Evolutionary conservation across 192 early-diverging fungal genomes (phyloP), one percentile per base, ranked within the genome.

Genomic region (Backusella mclennaniae): DNA sequence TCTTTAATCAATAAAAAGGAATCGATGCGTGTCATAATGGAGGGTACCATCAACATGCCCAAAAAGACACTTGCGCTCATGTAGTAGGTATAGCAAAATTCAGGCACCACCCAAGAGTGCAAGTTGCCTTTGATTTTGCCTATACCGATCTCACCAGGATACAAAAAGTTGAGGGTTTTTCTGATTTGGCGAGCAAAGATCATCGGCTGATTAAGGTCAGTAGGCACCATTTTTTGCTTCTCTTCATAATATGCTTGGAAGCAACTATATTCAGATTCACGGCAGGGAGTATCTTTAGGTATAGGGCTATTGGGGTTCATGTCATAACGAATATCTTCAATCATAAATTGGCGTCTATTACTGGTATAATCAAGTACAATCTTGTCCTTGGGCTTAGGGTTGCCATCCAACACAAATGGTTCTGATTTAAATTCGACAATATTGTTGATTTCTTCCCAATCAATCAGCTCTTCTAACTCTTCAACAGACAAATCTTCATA

Each of bases 11-110:
- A 75, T 26, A 95, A 73, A 1, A 90, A 75, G 0, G 90, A 83
- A 53, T 92, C 90, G 33, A 95, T 67, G 9, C 89, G 86, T 53
- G 80, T 76, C 42, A 92, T 83, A 4, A 93, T 81, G 7, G 93
- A 87, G 1, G 93, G 92, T 6, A 95, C 67, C 59, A 95, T 21
- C 53, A 85, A 77, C 0, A 79, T 69, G 7, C 82, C 78, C 15
- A 86, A 78, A 31, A 82, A 83, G 0, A 88, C 77, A 38, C 85
- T 84, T 2, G 87, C 83, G 11, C 66, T 73, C 11, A 88, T 71
- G 4, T 80, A 36, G 38, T 83, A 80, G 6, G 73, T 44, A 17
- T 73, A 41, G 35, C 85, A 85, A 8, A 79, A 82, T 52, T 87
- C 82, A 0, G 85, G 84, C 15, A 88, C 44, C 3, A 87, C 53